A percentile compares a stretch with the other conserved stretches of the same genome.
These are phyloP conservation scores for Pelargonium fulgidum DNA, from an alignment of 441 rosid genomes.

Conservation along the genomic window DNA sequence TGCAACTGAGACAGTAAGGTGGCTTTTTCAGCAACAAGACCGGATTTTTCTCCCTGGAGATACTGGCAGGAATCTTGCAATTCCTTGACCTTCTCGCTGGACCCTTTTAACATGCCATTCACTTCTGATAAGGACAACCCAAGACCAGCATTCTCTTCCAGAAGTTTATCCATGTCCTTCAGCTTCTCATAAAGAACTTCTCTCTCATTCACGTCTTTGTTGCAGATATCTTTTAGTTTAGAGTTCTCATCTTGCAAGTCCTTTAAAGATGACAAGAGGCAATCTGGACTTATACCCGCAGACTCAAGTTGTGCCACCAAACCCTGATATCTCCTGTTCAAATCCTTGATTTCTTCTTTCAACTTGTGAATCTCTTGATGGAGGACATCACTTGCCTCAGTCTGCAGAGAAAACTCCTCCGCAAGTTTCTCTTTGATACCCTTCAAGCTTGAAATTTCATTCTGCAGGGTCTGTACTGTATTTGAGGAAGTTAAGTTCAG, in stretches of 20 bases:
- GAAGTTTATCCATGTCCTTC: constrained; percentile 36
- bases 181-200: constrained; percentile 34
- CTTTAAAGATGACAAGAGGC: constrained; percentile 40
- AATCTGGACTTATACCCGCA: constrained; percentile 45
- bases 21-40: constrained; percentile 44
- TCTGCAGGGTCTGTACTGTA: constrained; percentile 38
- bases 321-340: constrained; percentile 37
- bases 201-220: constrained; percentile 35
- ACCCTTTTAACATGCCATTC: constrained; percentile 41
- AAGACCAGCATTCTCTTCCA: constrained; percentile 50
- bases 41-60: constrained; percentile 54
- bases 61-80: constrained; percentile 54
- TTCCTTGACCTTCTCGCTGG: constrained; percentile 38
- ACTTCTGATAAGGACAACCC: constrained; percentile 45
- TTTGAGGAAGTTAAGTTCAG: constrained; percentile 41
- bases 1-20: constrained; percentile 75
- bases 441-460: constrained; percentile 44
- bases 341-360: constrained; percentile 38
- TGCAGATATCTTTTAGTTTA: constrained; percentile 38
- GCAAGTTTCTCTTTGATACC: constrained; percentile 55
- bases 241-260: constrained; percentile 48
- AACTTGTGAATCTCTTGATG: constrained; percentile 42
- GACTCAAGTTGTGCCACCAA: constrained; percentile 43
- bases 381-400: constrained; percentile 36
- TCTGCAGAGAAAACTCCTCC: constrained; percentile 42